phyloP scores from a whole-genome alignment of 768 basidiomycete species.

The Tephrocybe rancida region DNA sequence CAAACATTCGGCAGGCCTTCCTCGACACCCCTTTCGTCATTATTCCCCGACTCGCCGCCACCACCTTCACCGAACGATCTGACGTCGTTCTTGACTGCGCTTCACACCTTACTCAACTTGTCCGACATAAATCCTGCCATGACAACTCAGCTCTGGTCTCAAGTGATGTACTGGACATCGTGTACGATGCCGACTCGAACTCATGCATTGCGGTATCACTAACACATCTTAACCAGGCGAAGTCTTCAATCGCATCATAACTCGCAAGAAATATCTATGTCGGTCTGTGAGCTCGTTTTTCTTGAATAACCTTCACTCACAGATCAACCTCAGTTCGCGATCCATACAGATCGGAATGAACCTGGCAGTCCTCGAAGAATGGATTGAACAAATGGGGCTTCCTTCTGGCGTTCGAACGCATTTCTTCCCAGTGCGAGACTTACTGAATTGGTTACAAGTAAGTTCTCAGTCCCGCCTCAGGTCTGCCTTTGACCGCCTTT shows the following conservation, averaged over 20 bases:
- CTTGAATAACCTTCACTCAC: neutral
- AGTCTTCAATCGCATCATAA: slow-evolving; percentile 81
- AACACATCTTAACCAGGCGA: slow-evolving; percentile 54
- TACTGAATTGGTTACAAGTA: slow-evolving; percentile 87
- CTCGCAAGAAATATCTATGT: slow-evolving; percentile 94
- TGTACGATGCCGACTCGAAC: slow-evolving; percentile 52
- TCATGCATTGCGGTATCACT: neutral
- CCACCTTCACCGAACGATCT: slow-evolving; percentile 56
- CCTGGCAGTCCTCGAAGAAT: slow-evolving; percentile 83
- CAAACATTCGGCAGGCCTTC: slow-evolving; percentile 59
- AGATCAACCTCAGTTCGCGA: slow-evolving; percentile 54
- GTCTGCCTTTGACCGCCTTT: neutral
- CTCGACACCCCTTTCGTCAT: slow-evolving; percentile 47
- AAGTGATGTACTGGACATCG: slow-evolving; percentile 98
- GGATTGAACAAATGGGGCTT: slow-evolving; percentile 81
- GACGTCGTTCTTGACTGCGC: slow-evolving; percentile 79
- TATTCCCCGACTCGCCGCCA: slow-evolving; percentile 49
- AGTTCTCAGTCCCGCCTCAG: slow-evolving; percentile 9
- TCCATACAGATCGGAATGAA: slow-evolving; percentile 92
- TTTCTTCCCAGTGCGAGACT: slow-evolving; percentile 81
- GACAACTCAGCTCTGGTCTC: slow-evolving; percentile 91
- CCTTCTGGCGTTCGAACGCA: slow-evolving; percentile 80
- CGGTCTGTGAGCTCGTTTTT: slow-evolving; percentile 46
- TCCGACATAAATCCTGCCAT: slow-evolving; percentile 91
- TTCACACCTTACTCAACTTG: slow-evolving; percentile 80